Base-by-base conservation (phyloP, 768 basidiomycete genomes). In the Russula dissimulans region DNA sequence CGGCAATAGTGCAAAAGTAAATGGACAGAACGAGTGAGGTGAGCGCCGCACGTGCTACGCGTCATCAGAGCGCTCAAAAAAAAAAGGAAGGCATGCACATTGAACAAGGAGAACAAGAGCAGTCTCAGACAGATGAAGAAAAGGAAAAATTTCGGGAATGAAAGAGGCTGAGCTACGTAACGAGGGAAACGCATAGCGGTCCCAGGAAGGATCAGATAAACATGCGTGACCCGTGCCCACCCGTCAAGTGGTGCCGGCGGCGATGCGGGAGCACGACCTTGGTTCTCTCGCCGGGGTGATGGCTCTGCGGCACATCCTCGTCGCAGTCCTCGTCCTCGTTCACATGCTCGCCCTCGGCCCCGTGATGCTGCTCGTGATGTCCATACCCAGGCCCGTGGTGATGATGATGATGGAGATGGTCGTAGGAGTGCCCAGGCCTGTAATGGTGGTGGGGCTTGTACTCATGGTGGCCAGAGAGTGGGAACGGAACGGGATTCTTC, bases 21-120 rank as follows among this genome's bases (percentile, higher is more conserved):
- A 42, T 42, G 22, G 6, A 14, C 4, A 50, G 18, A 29, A n/a
- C 9, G 9, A n/a, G n/a, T 5, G 12, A 56, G 47, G 39, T 26
- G 34, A 18, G 60, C 60, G 43, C 51, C 60, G 59, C 54, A 32
- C 49, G 32, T 51, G 52, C 8, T 53, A 32, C 22, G 31, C 39
- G n/a, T 29, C 17, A 34, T 10, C 29, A 22, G 56, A 41, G 38
- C 12, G 26, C 17, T 18, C 9, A 29, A n/a, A 18, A 49, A 38
- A n/a, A 15, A 57, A 15, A 44, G 26, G 36, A 47, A 29, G 15
- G 12, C 26, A 41, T 31, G 12, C 39, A 36, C 12, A 41, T 41
- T 2, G 38, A 48, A n/a, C 10, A 29, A 29, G 11, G 10, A 11
- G 17, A 36, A 12, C 3, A 49, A 50, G 32, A 17, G 42, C 15